Percentiles rank a stretch among this genome's conserved stretches.
phyloP scores from a whole-genome alignment of 2,329 filamentous ascomycete species.

The Mariannaea sp. region DNA sequence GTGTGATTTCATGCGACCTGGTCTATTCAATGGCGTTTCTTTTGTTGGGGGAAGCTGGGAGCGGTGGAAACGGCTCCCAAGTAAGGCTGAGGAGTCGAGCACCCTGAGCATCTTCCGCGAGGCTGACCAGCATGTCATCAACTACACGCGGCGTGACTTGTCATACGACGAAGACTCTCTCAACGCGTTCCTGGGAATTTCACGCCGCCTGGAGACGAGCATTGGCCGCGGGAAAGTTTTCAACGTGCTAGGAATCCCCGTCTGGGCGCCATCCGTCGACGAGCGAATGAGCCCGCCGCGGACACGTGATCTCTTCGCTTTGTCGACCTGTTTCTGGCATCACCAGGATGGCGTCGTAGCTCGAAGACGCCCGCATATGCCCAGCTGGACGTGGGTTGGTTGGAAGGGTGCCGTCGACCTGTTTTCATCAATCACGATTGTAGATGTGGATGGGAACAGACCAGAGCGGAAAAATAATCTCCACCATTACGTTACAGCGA shows the following conservation, averaged over 20 bases:
- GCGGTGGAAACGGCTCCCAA: conserved; percentile 41
- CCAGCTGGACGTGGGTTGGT: conserved; percentile 46
- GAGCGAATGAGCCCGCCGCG: conserved; percentile 31
- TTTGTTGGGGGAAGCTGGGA: conserved; percentile 45
- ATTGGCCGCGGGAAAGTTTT: conserved; percentile 39
- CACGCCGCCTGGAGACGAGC: conserved; percentile 40
- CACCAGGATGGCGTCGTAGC: conserved; percentile 37
- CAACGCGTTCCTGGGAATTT: conserved; percentile 40
- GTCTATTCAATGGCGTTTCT: conserved; percentile 43
- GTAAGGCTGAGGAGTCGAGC: conserved; percentile 38
- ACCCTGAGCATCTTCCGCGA: conserved; percentile 45
- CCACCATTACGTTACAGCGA: conserved; percentile 44
- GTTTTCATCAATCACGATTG: conserved; percentile 41
- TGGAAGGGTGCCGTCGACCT: conserved; percentile 44
- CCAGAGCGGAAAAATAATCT: conserved; percentile 40
- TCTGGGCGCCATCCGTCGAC: conserved; percentile 37
- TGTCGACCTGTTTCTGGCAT: conserved; percentile 46
- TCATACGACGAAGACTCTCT: conserved; percentile 42
- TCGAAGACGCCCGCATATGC: conserved; percentile 39
- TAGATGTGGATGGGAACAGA: conserved; percentile 38
- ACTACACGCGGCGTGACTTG: conserved; percentile 39
- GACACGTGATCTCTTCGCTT: conserved; percentile 42
- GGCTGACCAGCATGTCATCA: conserved; percentile 41
- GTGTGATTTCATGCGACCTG: conserved; percentile 44
- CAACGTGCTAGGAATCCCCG: conserved; percentile 40